phyloP scores from a whole-genome alignment of 148 eudicot genomes.

The Rhododendron williamsianum region DNA sequence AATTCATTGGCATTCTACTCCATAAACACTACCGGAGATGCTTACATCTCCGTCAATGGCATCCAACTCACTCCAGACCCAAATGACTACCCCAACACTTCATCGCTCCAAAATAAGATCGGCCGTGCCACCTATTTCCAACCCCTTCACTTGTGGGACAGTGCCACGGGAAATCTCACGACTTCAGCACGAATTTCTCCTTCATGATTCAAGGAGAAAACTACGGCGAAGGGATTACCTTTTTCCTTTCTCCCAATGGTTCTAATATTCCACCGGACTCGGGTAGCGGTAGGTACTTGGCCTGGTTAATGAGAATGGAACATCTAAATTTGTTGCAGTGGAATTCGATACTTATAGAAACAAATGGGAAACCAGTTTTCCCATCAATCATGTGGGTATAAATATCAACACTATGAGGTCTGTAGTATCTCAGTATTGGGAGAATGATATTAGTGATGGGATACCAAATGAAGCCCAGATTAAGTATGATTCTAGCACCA shows the following conservation, averaged over 20 bases:
- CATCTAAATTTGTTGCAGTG: slow-evolving; percentile 8
- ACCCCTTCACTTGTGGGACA: slow-evolving; percentile 10
- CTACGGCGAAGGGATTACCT: not conserved
- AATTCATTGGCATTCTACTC: not conserved
- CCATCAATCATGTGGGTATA: slow-evolving; percentile 6
- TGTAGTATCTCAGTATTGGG: not conserved
- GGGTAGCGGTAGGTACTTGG: slow-evolving; percentile 10
- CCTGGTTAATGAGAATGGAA: not conserved
- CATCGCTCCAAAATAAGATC: not conserved
- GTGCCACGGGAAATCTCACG: not conserved
- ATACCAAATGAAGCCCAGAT: not conserved
- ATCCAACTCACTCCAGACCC: slow-evolving; percentile 12
- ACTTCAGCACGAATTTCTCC: slow-evolving; percentile 15
- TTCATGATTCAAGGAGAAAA: not conserved
- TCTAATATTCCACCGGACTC: not conserved
- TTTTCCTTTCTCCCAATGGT: not conserved
- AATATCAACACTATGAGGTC: not conserved
- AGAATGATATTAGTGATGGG: not conserved
- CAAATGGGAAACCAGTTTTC: not conserved
- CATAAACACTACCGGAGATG: not conserved
- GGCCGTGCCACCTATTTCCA: slow-evolving; percentile 12
- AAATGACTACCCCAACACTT: not conserved
- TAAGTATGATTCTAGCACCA: not conserved
- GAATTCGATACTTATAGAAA: slow-evolving; percentile 15
- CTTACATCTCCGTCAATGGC: slow-evolving; percentile 4